These are phyloP conservation scores for Daedaleopsis sinensis DNA, from an alignment of 768 basidiomycete species.

Conservation along the genomic window DNA sequence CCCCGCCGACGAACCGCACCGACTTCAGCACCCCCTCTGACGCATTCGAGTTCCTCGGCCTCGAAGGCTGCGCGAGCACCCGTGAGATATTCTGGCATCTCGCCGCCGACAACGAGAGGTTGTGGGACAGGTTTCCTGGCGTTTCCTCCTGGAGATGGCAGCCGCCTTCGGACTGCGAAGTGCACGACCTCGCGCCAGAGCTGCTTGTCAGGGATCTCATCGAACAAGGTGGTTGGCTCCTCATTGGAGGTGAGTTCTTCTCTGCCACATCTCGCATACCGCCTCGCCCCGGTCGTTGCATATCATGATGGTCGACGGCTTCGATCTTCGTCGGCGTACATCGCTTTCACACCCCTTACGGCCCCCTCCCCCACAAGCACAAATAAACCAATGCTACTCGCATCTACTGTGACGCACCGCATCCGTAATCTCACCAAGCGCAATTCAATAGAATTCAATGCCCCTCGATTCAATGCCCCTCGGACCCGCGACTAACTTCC, in stretches of 20 bases:
- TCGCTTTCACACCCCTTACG: too few relatives aligned
- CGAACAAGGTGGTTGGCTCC: conserved; percentile 70
- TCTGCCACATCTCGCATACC: neutral
- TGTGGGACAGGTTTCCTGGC: conserved; percentile 55
- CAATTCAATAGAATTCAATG: too few relatives aligned
- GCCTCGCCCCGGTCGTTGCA: too few relatives aligned
- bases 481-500: too few relatives aligned
- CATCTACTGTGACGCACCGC: too few relatives aligned
- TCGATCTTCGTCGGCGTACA: too few relatives aligned
- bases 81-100: conserved; percentile 69
- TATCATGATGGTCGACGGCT: too few relatives aligned
- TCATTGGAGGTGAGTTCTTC: conserved; percentile 57
- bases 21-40: conserved; percentile 36
- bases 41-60: conserved; percentile 54
- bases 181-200: conserved; percentile 44
- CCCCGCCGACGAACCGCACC: conserved; percentile 31
- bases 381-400: too few relatives aligned
- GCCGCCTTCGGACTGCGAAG: conserved; percentile 47
- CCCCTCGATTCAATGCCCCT: too few relatives aligned
- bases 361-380: too few relatives aligned
- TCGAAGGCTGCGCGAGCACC: conserved; percentile 63
- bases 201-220: conserved; percentile 59
- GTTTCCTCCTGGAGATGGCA: conserved; percentile 58
- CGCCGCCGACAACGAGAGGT: conserved; percentile 49
- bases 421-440: too few relatives aligned